Percentiles rank a stretch among this genome's conserved stretches.
Evolutionary conservation across 768 basidiomycete species (phyloP).

Genomic region (Leucosporidium scottii): DNA sequence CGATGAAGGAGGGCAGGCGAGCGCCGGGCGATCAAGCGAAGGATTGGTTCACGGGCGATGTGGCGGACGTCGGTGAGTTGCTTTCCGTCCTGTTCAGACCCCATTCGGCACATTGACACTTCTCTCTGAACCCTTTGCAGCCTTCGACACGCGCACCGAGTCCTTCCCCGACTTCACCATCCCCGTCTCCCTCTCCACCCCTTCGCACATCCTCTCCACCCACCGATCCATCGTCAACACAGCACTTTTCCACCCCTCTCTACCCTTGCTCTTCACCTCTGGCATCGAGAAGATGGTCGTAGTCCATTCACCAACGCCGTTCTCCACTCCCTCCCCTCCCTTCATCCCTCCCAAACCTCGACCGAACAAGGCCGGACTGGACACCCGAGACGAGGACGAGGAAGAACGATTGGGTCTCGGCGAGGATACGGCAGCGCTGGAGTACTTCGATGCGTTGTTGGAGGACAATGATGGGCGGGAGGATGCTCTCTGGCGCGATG

Average conservation of each 20-base stretch:
- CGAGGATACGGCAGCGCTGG: constrained; percentile 15
- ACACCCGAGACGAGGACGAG: constrained; percentile 1
- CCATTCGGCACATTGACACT: background rate
- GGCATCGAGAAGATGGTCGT: constrained; percentile 54
- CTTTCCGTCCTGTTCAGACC: too few relatives aligned
- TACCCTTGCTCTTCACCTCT: constrained; percentile 60
- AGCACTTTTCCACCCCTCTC: constrained; percentile 61
- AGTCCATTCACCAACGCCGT: constrained; percentile 9
- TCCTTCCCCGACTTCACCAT: background rate
- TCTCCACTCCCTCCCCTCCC: background rate
- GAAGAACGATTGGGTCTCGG: background rate
- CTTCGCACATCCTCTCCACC: constrained; percentile 44
- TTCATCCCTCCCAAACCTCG: background rate
- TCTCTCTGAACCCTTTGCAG: constrained; percentile 14
- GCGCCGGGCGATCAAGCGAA: constrained; percentile 38
- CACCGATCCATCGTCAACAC: constrained; percentile 74
- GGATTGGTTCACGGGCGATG: constrained; percentile 2
- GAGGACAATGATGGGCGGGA: background rate
- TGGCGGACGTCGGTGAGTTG: constrained; percentile 1
- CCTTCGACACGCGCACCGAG: constrained; percentile 6
- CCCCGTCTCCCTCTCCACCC: constrained; percentile 7
- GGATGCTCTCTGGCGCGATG: background rate
- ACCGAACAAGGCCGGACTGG: background rate
- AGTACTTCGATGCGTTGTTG: constrained; percentile 23
- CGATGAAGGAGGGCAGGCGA: constrained; percentile 37